phyloP scores from a whole-genome alignment of 2,329 filamentous ascomycete genomes.

The Fusarium setosum region DNA sequence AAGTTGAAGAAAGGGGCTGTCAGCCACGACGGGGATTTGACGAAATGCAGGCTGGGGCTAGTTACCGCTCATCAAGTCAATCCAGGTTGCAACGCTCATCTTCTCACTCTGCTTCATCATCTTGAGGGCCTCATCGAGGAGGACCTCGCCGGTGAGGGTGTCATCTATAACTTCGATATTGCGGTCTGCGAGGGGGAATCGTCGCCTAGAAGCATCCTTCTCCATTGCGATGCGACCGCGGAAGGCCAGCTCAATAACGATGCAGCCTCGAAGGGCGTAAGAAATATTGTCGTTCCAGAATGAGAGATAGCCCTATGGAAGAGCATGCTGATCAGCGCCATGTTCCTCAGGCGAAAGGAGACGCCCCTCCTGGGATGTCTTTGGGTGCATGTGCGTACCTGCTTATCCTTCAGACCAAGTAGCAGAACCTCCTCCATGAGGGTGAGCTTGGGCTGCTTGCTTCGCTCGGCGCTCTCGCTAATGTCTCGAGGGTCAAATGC shows the following conservation, averaged over 20 bases:
- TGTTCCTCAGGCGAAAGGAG: conserved; percentile 3
- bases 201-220: conserved; percentile 90
- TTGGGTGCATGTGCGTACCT: conserved; percentile 66
- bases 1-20: conserved; percentile 33
- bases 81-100: conserved; percentile 99
- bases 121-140: conserved; percentile 97
- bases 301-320: conserved; percentile 92
- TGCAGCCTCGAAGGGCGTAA: conserved; percentile 96
- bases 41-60: conserved; percentile 28
- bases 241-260: conserved; percentile 97
- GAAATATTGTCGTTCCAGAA: conserved; percentile 99
- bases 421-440: conserved; percentile 98
- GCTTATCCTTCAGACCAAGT: conserved; percentile 97
- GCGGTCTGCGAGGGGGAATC: conserved; percentile 92
- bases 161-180: conserved; percentile 98
- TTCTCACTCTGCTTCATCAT: conserved; percentile 99
- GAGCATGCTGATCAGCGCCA: conserved; percentile 11
- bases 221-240: conserved; percentile 98
- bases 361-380: conserved; percentile 1
- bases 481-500: conserved; percentile 98
- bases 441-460: conserved; percentile 97
- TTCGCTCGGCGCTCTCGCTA: conserved; percentile 94
- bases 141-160: conserved; percentile 93
- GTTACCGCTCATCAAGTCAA: conserved; percentile 97
- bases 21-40: conserved; percentile 19